Evolutionary conservation across 768 basidiomycete species (phyloP), one percentile per base, ranked within the genome.

Genomic region (Paxillus rubicundulus): DNA sequence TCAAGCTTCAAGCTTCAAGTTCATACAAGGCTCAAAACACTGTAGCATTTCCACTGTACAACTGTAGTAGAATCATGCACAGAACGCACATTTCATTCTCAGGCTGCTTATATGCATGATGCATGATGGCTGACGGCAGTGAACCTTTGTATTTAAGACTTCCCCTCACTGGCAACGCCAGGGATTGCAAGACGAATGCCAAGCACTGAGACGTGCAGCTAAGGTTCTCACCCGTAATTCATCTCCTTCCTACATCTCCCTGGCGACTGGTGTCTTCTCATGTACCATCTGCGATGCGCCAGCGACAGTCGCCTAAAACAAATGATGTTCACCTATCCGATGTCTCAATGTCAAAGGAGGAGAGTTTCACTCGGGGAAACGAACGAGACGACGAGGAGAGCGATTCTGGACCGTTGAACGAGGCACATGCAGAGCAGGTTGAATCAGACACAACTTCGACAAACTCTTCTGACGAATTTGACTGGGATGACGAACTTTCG

Each of bases 401-500:
- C 20, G 42, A 56, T 9, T 34, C 47, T 18, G 54, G 37, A 24
- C 34, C 50, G 14, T 36, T 45, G 21, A 50, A 32, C 18, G 53
- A 61, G 21, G 52, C 30, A 28, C 52, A 50, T 18, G 50, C 45
- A 0, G 48, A 51, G 28, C 47, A 54, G 24, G 57, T 55, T 17
- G 68, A 66, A 16, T 64, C 70, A 16, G 68, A 69, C 32, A 61
- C 54, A 8, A 74, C 81, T n/a, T 77, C 73, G 24, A 85, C 85
- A 12, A 79, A 83, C 57, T 76, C 81, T 3, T 80, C 78, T 9
- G 86, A 87, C 61, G 84, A 88, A 59, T 88, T 90, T 58, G 77
- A 88, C 72, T 87, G 86, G 86, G 84, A 87, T 49, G 78, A 82
- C 47, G 82, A 84, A 13, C 50, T 52, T 40, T 56, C 66, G 36